Base-by-base conservation (phyloP, 257 asterid species). In the Rehmannia glutinosa region DNA sequence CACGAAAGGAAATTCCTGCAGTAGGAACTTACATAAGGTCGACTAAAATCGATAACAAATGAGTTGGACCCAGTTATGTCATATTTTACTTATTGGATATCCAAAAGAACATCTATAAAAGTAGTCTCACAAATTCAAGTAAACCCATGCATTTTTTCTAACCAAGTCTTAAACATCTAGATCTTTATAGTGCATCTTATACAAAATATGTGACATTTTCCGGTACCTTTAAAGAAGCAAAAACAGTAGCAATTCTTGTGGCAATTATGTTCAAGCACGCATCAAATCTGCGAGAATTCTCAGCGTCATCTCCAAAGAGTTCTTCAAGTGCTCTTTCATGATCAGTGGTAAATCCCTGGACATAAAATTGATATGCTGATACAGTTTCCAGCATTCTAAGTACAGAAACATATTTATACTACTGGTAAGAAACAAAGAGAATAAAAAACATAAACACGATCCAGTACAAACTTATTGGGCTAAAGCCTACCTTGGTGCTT, bases 181-280 rank as follows among this genome's bases (percentile, higher is more conserved):
- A n/a, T n/a, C n/a, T n/a, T n/a, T n/a, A n/a, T n/a, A n/a, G n/a
- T n/a, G n/a, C n/a, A n/a, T n/a, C n/a, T n/a, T n/a, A n/a, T n/a
- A n/a, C n/a, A n/a, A n/a, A n/a, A n/a, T n/a, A n/a, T n/a, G n/a
- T n/a, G n/a, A n/a, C n/a, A n/a, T 53, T 27, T 27, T 46, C 2
- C 24, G 54, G 64, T 77, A 91, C 97, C 96, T 91, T 91, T 74
- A 91, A 60, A 25, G 97, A 91, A 69, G 97, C 97, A 78, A 91
- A 91, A 66, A 91, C 95, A 13, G 97, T 91, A 67, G 96, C 89
- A 75, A 91, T 76, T 73, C 97, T 77, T 50, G 81, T 70, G 56
- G 95, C 96, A 89, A 91, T 88, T 70, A 61, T 77, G 70, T 80
- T 86, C 87, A 91, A 80, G 89, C 84, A 80, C 11, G 72, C 78